These are phyloP conservation scores for Malbranchea cinnamomea DNA, from an alignment of 2,329 filamentous ascomycete species.

Conservation along the genomic window DNA sequence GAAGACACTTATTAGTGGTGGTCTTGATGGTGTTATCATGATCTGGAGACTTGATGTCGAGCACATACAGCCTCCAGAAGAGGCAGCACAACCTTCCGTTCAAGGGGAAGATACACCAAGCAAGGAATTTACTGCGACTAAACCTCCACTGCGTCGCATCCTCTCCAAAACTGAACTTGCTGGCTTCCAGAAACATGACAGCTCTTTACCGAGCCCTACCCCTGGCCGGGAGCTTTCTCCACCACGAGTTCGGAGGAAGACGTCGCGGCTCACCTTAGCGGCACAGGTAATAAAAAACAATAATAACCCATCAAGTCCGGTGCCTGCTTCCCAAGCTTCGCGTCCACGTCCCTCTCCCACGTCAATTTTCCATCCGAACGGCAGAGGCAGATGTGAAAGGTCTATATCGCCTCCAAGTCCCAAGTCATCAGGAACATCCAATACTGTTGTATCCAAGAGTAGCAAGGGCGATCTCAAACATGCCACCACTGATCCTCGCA, in stretches of 20 bases:
- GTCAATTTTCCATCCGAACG: constrained; percentile 14
- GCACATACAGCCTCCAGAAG: constrained; percentile 16
- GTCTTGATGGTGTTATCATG: constrained; percentile 70
- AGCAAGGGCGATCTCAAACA: constrained; percentile 25
- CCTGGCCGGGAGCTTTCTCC: constrained; percentile 33
- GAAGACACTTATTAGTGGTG: constrained; percentile 51
- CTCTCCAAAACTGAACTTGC: constrained; percentile 77
- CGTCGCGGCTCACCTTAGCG: constrained; percentile 37
- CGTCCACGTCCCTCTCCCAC: constrained; percentile 19
- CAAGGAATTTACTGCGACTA: constrained; percentile 39
- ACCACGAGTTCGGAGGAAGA: constrained; percentile 38
- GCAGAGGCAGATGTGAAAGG: constrained; percentile 12
- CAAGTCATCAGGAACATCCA: constrained; percentile 14
- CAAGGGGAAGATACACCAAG: constrained; percentile 26
- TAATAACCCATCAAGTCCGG: constrained; percentile 15
- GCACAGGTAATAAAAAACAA: constrained; percentile 18
- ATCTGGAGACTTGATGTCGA: constrained; percentile 43
- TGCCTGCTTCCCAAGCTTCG: constrained; percentile 17
- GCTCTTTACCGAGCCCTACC: constrained; percentile 27
- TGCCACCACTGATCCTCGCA: constrained; percentile 38
- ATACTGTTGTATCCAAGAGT: constrained; percentile 16
- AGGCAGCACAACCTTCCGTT: constrained; percentile 16
- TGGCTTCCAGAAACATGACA: constrained; percentile 49
- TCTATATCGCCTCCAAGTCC: constrained; percentile 29
- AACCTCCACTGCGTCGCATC: constrained; percentile 67